Percentiles rank a stretch among this genome's conserved stretches.
These are phyloP conservation scores for Colletotrichum falcatum DNA, from an alignment of 2,329 filamentous ascomycete genomes.

Conservation along the genomic window DNA sequence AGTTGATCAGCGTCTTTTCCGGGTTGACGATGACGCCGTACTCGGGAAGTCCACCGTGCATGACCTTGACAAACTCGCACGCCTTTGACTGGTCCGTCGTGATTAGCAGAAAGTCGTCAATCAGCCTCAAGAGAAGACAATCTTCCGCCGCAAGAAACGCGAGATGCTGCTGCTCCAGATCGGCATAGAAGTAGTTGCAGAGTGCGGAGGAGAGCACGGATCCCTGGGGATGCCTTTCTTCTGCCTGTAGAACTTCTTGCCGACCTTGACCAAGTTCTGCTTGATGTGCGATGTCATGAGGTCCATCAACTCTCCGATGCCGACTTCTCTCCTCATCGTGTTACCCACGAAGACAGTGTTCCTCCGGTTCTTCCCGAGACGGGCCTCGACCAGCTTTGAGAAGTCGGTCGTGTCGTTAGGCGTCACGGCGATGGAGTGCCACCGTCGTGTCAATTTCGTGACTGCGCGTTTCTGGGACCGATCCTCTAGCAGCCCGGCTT, in stretches of 20 bases:
- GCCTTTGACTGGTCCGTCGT: constrained; percentile 78
- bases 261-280: constrained; percentile 87
- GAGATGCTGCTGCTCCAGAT: constrained; percentile 79
- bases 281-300: constrained; percentile 84
- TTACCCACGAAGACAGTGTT: constrained; percentile 84
- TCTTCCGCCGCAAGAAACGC: constrained; percentile 70
- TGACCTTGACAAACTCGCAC: constrained; percentile 77
- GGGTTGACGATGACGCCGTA: constrained; percentile 86
- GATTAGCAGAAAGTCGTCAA: constrained; percentile 94
- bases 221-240: constrained; percentile 90
- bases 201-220: constrained; percentile 87
- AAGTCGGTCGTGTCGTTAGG: constrained; percentile 58
- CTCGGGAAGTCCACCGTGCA: constrained; percentile 81
- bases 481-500: constrained; percentile 52
- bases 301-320: constrained; percentile 71
- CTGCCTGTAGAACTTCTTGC: constrained; percentile 89
- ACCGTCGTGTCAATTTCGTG: constrained; percentile 60
- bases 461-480: constrained; percentile 46
- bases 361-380: constrained; percentile 59
- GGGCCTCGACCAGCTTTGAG: constrained; percentile 56
- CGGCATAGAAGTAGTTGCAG: constrained; percentile 96
- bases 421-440: constrained; percentile 64
- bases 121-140: constrained; percentile 81
- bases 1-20: constrained; percentile 87
- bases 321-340: constrained; percentile 67